Evolutionary conservation across 2,329 filamentous ascomycete genomes (phyloP).

Genomic region (Neopestalotiopsis rosae): DNA sequence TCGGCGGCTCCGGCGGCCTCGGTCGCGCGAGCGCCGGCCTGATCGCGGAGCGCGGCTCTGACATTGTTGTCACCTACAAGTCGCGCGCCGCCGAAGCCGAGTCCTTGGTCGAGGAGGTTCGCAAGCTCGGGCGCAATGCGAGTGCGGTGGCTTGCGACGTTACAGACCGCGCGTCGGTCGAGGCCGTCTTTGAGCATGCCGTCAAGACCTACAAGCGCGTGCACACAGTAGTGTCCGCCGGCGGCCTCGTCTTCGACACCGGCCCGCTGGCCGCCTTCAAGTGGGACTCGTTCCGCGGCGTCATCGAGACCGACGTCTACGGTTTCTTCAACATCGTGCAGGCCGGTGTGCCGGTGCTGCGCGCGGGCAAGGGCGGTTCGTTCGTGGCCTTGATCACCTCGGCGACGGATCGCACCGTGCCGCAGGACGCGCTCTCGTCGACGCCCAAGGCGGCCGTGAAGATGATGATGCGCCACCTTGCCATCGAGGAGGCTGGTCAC

Average conservation of each 20-base stretch:
- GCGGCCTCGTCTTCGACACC: constrained; percentile 14
- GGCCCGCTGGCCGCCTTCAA: constrained; percentile 9
- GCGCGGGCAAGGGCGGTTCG: constrained; percentile 6
- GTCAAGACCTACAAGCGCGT: constrained; percentile 10
- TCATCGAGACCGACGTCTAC: constrained; percentile 19
- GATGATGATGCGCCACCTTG: constrained; percentile 19
- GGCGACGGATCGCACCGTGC: constrained; percentile 13
- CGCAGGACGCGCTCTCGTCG: constrained; percentile 17
- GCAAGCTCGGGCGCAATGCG: constrained; percentile 16
- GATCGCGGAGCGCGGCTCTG: constrained; percentile 17
- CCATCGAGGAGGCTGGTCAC: constrained; percentile 14
- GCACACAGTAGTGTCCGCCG: constrained; percentile 18
- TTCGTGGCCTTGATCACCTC: constrained; percentile 17
- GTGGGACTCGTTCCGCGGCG: constrained; percentile 13
- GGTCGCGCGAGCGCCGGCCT: constrained; percentile 19
- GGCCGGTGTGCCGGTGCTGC: constrained; percentile 15
- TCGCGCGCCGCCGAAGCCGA: constrained; percentile 17
- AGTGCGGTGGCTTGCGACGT: constrained; percentile 17
- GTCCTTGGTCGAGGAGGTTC: constrained; percentile 10
- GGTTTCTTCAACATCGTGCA: constrained; percentile 19
- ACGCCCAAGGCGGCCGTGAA: constrained; percentile 17
- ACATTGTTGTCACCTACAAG: constrained; percentile 18
- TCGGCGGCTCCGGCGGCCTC: constrained; percentile 19
- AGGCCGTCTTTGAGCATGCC: constrained; percentile 19
- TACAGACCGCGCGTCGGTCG: constrained; percentile 9